Evolutionary conservation across 495 filamentous ascomycete species (phyloP).

Genomic region (Xylaria acuta): DNA sequence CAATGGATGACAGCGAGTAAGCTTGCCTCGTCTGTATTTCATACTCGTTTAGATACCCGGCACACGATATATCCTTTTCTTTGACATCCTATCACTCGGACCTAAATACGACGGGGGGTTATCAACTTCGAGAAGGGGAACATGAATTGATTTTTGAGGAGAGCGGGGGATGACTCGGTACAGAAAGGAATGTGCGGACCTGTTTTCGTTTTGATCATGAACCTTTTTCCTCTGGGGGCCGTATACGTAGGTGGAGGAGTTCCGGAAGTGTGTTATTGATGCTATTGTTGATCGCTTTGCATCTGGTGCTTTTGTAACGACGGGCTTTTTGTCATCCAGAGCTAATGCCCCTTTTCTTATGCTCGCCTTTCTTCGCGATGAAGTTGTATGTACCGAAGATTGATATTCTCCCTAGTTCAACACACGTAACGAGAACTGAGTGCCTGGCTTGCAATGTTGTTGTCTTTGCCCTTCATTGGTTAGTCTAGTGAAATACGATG

Average conservation of each 20-base stretch:
- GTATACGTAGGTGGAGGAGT: neutral
- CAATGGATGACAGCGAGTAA: conserved; percentile 44
- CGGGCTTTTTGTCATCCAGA: neutral
- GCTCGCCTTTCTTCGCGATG: neutral
- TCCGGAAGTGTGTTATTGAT: neutral
- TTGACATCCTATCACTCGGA: neutral
- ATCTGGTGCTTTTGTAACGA: neutral
- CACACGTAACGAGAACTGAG: neutral
- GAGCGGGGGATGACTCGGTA: neutral
- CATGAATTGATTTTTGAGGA: conserved; percentile 2
- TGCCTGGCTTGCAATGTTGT: neutral
- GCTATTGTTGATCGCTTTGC: neutral
- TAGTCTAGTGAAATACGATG: neutral
- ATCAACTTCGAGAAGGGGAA: neutral
- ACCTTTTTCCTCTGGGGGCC: neutral
- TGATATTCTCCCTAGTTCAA: neutral
- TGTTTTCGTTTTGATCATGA: conserved; percentile 2
- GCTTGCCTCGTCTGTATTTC: neutral
- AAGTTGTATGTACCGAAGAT: neutral
- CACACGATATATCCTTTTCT: neutral
- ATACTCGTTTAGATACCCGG: neutral
- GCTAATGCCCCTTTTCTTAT: neutral
- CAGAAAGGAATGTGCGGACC: neutral
- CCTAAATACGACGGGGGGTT: neutral
- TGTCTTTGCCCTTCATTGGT: neutral